phyloP scores from a whole-genome alignment of 192 early-diverging fungal genomes.

The Chytriomyces confervae region DNA sequence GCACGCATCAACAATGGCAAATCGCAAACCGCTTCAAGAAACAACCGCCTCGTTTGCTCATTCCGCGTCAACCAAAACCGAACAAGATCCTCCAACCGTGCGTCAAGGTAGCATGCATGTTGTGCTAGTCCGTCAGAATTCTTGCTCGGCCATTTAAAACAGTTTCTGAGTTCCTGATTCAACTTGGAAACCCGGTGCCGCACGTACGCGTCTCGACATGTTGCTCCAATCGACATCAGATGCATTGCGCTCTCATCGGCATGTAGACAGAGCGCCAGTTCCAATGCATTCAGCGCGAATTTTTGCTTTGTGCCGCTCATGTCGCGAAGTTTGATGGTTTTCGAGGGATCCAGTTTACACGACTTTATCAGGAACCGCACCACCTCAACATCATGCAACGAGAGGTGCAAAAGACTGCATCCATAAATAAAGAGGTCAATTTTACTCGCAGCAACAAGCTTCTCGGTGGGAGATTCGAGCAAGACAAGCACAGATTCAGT shows the following conservation, averaged over 20 bases:
- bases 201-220: not conserved
- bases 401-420: not conserved
- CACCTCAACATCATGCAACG: not conserved
- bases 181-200: not conserved
- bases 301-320: not conserved
- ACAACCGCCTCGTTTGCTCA: not conserved
- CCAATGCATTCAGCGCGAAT: not conserved
- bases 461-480: no score
- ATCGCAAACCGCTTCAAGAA: not conserved
- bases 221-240: not conserved
- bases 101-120: not conserved
- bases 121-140: not conserved
- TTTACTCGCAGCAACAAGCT: no score
- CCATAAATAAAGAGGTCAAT: not conserved
- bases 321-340: not conserved
- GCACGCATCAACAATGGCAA: not conserved
- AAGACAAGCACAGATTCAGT: not conserved
- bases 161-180: not conserved
- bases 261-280: not conserved
- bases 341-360: not conserved
- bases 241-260: not conserved
- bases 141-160: not conserved
- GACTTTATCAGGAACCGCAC: not conserved
- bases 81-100: not conserved
- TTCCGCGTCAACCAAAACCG: not conserved